Evolutionary conservation across 768 basidiomycete species (phyloP).

Genomic region (Termitomyces sp.): DNA sequence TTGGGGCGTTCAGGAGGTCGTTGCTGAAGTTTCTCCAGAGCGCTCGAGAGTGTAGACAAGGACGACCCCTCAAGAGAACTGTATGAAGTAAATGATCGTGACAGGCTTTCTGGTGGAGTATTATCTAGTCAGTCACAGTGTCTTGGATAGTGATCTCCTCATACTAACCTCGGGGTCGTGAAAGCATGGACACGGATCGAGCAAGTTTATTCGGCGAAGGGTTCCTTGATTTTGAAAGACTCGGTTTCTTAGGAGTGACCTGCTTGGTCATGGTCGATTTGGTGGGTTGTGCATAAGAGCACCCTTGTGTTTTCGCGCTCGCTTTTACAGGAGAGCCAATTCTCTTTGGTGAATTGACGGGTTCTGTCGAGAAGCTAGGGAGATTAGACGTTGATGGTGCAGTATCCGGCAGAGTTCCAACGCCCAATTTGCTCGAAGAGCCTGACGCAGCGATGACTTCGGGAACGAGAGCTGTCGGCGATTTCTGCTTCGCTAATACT

Average conservation of each 20-base stretch:
- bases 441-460: background rate
- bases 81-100: conserved; percentile 21
- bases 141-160: background rate
- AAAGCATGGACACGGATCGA: conserved; percentile 23
- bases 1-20: conserved; percentile 63
- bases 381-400: conserved; percentile 10
- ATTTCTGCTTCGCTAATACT: background rate
- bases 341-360: conserved; percentile 25
- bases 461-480: background rate
- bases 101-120: conserved; percentile 13
- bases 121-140: background rate
- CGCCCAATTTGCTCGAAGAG: background rate
- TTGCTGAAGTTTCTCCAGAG: conserved; percentile 64
- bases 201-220: conserved; percentile 28
- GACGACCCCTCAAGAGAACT: conserved; percentile 30
- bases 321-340: conserved; percentile 22
- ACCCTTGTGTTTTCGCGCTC: background rate
- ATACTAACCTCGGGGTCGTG: conserved; percentile 25
- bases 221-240: conserved; percentile 18
- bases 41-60: conserved; percentile 60
- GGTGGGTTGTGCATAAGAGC: conserved; percentile 14
- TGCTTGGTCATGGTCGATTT: conserved; percentile 18
- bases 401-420: conserved; percentile 6
- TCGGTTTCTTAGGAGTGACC: conserved; percentile 2
- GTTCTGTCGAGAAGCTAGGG: conserved; percentile 10